Evolutionary conservation across 2,329 filamentous ascomycete genomes (phyloP), one percentile per base, ranked within the genome.

Genomic region (Fusarium sp.): DNA sequence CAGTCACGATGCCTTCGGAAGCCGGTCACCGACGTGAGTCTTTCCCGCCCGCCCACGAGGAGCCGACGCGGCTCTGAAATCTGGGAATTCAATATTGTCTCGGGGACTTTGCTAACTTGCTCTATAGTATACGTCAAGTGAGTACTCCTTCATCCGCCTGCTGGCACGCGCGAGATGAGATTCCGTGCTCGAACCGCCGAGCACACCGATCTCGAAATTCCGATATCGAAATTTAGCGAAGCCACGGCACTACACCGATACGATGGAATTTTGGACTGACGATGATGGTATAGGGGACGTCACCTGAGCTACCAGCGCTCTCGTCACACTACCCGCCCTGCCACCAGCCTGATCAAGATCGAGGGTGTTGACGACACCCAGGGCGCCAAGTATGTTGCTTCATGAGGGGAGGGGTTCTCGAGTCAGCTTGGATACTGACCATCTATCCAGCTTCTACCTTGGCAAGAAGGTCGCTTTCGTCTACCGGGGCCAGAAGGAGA

Each of bases 401-500:
- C 14, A 62, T 50, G 54, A 25, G 63, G 14, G 42, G 42, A 47
- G 22, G 42, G 47, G n/a, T 29, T 56, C 50, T n/a, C 35, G 7
- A 66, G 59, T 62, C 56, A 18, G 66, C 56, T 59, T 63, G 42
- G 38, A 65, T 75, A 74, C 80, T 82, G 79, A 82, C 57, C 62
- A 45, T 50, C 16, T 42, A 40, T 65, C 71, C 80, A 90, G 89
- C 88, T 98, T 98, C 94, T 99, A 99, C 90, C 90, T 95, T 79
- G 97, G 97, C 89, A 99, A 99, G 94, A 95, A 95, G 90, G 92
- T 98, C 86, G 97, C 97, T 86, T 99, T 95, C 88, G 95, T 99
- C 88, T 99, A 98, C 92, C 95, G 95, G 85, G 96, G 93, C 81
- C 92, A 94, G 88, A 95, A 92, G 88, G 95, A 98, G 90, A 91